Evolutionary conservation across 208 protist genomes (phyloP), one percentile per base, ranked within the genome.

Genomic region (Trichomonas vaginalis): DNA sequence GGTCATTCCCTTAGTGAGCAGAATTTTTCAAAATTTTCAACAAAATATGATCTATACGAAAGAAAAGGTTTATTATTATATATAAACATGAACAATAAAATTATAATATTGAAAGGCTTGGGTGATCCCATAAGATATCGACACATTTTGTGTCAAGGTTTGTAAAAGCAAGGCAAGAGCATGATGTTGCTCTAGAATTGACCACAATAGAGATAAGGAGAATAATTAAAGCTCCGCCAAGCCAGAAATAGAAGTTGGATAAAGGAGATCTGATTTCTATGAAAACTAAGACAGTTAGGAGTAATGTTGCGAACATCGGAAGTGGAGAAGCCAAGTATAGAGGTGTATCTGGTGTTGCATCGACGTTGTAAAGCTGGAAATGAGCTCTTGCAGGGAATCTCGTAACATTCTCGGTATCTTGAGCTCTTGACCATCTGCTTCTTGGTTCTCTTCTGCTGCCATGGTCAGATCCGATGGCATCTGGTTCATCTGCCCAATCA

Each of bases 311-410:
- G 4, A 92, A 45, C 86, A 92, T 92, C 21, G 86, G 86, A 35
- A 92, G 46, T 12, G 86, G 86, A 17, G 86, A 92, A 35, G 86
- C 86, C 4, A 92, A 47, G 15, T 92, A 92, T 9, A 92, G 4
- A 9, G 86, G 86, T n/a, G 12, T 51, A 9, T 92, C 45, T 23
- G 86, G 86, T 51, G 86, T 51, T 8, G 45, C 86, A 92, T 92
- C 86, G 39, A 92, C 45, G 46, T 92, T 92, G 37, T 92, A 92
- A 35, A 92, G 45, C 37, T 92, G 86, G 45, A 92, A 92, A 51
- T 92, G 40, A 35, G 86, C 86, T 35, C 86, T 42, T 39, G 86
- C 42, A 15, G 86, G 86, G n/a, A 92, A 92, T 39, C 86, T 23
- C 39, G 86, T 92, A 23, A 51, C 45, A 14, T 35, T 51, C 10